Percentiles rank a stretch among this genome's conserved stretches.
Evolutionary conservation across 2,329 filamentous ascomycete genomes (phyloP).

Genomic region (Fusarium sp.): DNA sequence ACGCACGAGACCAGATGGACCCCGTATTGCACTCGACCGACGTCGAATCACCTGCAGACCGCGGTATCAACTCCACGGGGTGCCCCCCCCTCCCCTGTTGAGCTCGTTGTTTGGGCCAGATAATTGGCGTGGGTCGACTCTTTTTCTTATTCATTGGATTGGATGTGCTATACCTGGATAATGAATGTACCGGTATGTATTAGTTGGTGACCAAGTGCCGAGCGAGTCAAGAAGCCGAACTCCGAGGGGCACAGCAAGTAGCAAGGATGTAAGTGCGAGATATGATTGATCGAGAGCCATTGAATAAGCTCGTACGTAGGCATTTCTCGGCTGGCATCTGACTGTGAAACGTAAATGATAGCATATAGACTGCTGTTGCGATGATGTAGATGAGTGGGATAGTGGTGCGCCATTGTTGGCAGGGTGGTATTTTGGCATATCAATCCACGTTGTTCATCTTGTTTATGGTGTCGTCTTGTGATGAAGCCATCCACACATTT

Average conservation of each 20-base stretch:
- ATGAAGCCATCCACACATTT: constrained; percentile 46
- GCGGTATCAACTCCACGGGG: constrained; percentile 34
- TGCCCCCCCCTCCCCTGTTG: constrained; percentile 30
- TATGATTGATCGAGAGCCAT: constrained; percentile 17
- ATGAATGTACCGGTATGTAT: not conserved
- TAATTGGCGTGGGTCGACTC: constrained; percentile 10
- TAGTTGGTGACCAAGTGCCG: constrained; percentile 38
- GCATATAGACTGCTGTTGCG: not conserved
- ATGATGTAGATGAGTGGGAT: constrained; percentile 42
- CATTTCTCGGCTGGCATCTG: constrained; percentile 18
- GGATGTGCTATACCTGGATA: not conserved
- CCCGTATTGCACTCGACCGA: constrained; percentile 21
- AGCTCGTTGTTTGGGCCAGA: constrained; percentile 15
- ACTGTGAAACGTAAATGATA: constrained; percentile 32
- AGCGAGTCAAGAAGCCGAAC: constrained; percentile 37
- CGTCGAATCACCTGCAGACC: constrained; percentile 47
- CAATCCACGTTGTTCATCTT: constrained; percentile 36
- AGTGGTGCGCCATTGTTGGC: constrained; percentile 17
- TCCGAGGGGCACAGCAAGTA: constrained; percentile 23
- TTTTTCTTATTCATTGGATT: constrained; percentile 22
- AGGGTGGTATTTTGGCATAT: constrained; percentile 33
- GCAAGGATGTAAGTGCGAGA: not conserved
- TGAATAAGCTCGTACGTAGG: not conserved
- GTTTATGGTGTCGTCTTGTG: constrained; percentile 28
- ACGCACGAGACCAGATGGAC: constrained; percentile 43